Base-by-base conservation (phyloP, 305 asterid genomes). In the Rubia balearica region DNA sequence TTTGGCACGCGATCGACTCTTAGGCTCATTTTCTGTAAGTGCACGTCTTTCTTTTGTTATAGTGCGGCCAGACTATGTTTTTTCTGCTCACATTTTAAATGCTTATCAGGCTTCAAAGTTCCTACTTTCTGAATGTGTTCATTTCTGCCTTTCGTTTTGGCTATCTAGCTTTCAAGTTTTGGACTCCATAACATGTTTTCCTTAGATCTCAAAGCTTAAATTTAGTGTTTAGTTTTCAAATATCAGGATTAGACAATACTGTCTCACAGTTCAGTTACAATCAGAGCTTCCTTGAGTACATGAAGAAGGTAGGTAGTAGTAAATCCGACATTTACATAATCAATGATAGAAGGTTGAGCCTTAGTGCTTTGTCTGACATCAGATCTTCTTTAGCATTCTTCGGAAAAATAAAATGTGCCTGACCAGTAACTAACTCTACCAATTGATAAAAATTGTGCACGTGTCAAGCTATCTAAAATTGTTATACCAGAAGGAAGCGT, bases 1-100 rank as follows among this genome's bases (percentile, higher is more conserved):
- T 67, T 81, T 92, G 85, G 97, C 98, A 71, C 95, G 97, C 17
- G 98, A 92, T 73, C 83, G 98, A 65, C 92, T 92, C 70, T 83
- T 92, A 41, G 98, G 97, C 57, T 90, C 98, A 68, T 92, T 86
- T 77, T 78, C 94, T 24, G 98, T 92, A 78, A 85, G 97, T 77
- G 13, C 5, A 16, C 51, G 4, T 68, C 13, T 68, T 48, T 33
- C 11, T 68, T 49, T 30, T 61, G 49, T 17, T 0, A n/a, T 51
- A 21, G 56, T 38, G 38, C 55, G 8, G 40, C 7, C 0, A 40
- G 30, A 41, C 27, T 42, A 42, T 19, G 14, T 19, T 42, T 8
- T 8, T 42, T 27, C 9, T 65, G 51, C 30, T 5, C 11, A 21
- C 7, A 42, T 21, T 1, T 42, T 38, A 41, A 19, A 65, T 46